These are phyloP conservation scores for Lachnellula subtilissima DNA, from an alignment of 2,329 filamentous ascomycete genomes.

Conservation along the genomic window DNA sequence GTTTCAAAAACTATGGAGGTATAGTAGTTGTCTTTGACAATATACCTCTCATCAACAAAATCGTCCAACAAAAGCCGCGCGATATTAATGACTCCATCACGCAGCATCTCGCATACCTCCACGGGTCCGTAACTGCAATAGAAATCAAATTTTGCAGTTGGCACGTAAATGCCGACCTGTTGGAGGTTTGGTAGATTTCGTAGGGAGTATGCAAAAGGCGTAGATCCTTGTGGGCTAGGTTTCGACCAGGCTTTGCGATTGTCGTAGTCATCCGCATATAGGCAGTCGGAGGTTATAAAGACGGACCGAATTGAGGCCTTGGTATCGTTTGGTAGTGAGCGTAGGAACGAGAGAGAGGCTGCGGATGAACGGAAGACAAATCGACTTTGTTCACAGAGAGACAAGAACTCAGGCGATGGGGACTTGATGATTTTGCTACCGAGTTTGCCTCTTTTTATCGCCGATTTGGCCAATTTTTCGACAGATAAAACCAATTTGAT, in stretches of 20 bases:
- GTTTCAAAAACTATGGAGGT: too few relatives aligned
- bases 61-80: background rate
- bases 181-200: background rate
- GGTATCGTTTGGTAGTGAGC: background rate
- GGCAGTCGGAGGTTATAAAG: background rate
- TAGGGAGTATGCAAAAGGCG: background rate
- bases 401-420: background rate
- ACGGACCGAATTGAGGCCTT: background rate
- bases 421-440: background rate
- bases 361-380: background rate
- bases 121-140: background rate
- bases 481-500: background rate
- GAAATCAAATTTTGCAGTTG: background rate
- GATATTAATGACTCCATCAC: background rate
- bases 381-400: background rate
- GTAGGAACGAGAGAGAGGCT: background rate
- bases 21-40: background rate
- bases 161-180: background rate
- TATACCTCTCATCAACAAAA: background rate
- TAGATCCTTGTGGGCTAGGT: background rate
- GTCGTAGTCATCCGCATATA: background rate
- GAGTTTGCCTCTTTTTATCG: too few relatives aligned
- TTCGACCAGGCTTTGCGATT: background rate
- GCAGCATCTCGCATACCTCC: background rate
- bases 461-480: background rate